Evolutionary conservation across 495 filamentous ascomycete genomes (phyloP).

Genomic region (Collariella sp.): DNA sequence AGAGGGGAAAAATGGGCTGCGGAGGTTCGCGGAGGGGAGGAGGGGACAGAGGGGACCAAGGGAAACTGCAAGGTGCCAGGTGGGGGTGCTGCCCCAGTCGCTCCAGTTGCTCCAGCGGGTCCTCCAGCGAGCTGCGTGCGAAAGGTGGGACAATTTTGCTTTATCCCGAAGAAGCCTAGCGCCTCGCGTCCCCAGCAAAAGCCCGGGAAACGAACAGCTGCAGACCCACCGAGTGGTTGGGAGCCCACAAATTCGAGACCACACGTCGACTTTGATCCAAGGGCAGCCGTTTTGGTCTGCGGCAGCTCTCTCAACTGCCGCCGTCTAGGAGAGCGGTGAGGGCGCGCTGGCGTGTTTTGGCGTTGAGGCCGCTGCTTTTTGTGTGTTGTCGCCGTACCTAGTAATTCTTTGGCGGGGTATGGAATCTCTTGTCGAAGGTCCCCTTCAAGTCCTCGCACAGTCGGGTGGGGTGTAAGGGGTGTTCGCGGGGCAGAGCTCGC

Average conservation of each 20-base stretch:
- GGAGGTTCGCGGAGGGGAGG: slow-evolving; percentile 18
- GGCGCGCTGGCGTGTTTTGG: not conserved
- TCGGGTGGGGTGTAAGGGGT: slow-evolving; percentile 15
- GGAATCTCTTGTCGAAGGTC: slow-evolving; percentile 7
- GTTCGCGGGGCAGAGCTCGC: slow-evolving; percentile 18
- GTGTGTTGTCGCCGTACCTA: not conserved
- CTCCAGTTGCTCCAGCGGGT: too few species aligned
- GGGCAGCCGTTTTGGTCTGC: not conserved
- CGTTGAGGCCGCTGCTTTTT: not conserved
- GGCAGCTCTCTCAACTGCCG: not conserved
- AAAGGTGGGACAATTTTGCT: slow-evolving; percentile 22
- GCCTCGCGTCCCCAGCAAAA: slow-evolving; percentile 11
- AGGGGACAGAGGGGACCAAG: too few species aligned
- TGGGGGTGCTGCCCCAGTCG: slow-evolving; percentile 17
- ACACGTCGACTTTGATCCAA: not conserved
- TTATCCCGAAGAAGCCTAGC: slow-evolving; percentile 18
- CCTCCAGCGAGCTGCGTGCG: slow-evolving; percentile 13
- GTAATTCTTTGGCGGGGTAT: not conserved
- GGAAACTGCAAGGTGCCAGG: slow-evolving; percentile 17
- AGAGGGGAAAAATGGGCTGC: slow-evolving; percentile 30
- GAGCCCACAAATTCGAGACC: slow-evolving; percentile 11
- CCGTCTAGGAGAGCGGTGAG: slow-evolving; percentile 16
- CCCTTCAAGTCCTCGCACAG: slow-evolving; percentile 5
- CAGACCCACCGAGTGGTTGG: slow-evolving; percentile 17
- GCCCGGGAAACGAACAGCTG: slow-evolving; percentile 9